Percentiles rank a stretch among this genome's conserved stretches.
phyloP scores from a whole-genome alignment of 768 basidiomycete genomes.

The Suillus sp. region DNA sequence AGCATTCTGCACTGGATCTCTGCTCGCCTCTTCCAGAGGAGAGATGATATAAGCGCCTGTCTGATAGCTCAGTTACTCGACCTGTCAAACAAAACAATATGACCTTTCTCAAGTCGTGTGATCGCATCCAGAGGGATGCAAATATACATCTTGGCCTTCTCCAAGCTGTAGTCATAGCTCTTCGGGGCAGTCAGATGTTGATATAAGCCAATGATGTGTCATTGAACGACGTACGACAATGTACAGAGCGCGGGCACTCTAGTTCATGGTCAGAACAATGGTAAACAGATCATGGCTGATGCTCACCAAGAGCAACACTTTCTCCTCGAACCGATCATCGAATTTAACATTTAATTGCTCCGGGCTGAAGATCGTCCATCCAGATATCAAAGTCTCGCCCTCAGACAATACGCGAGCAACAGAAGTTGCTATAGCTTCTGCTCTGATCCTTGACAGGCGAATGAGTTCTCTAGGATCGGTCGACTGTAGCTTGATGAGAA shows the following conservation, averaged over 20 bases:
- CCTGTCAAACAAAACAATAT: constrained; percentile 8
- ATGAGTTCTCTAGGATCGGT: constrained; percentile 92
- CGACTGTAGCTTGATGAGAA: constrained; percentile 82
- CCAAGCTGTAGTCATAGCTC: constrained; percentile 93
- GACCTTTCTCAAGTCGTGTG: constrained; percentile 76
- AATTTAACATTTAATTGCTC: constrained; percentile 70
- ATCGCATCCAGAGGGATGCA: constrained; percentile 87
- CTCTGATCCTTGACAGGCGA: constrained; percentile 83
- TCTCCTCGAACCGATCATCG: constrained; percentile 90
- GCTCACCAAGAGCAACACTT: constrained; percentile 84
- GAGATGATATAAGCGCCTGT: constrained; percentile 95
- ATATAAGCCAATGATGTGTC: not conserved
- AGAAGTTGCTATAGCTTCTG: constrained; percentile 90
- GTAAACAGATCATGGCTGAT: not conserved
- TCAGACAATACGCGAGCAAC: constrained; percentile 75
- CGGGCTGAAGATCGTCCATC: constrained; percentile 93
- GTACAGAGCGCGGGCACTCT: constrained; percentile 61
- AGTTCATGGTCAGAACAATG: constrained; percentile 10
- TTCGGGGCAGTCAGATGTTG: constrained; percentile 12
- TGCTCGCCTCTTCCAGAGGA: constrained; percentile 87
- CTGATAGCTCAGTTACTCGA: constrained; percentile 7
- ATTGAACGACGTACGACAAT: constrained; percentile 59
- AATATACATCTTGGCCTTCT: constrained; percentile 89
- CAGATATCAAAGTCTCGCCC: constrained; percentile 75
- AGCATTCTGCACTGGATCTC: constrained; percentile 85